Evolutionary conservation across 2,329 filamentous ascomycete species (phyloP).

Genomic region (Fusarium continuum): DNA sequence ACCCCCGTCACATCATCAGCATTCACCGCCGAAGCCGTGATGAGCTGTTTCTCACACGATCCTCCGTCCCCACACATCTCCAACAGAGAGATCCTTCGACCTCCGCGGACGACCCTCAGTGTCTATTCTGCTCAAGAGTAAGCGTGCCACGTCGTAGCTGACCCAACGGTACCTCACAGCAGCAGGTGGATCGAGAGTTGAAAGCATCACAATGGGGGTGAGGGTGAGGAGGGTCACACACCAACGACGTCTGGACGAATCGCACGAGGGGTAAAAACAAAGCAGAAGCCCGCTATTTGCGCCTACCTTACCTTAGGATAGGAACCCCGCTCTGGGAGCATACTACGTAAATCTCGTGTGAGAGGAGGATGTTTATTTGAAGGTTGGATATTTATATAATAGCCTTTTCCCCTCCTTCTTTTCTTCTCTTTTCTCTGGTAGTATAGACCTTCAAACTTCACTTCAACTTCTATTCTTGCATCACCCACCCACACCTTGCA

Average conservation of each 20-base stretch:
- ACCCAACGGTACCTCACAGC: neutral
- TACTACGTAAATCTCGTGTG: slow-evolving; percentile 27
- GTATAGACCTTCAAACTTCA: neutral
- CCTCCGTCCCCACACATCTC: slow-evolving; percentile 9
- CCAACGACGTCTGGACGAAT: slow-evolving; percentile 19
- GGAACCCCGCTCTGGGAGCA: slow-evolving; percentile 28
- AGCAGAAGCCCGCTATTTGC: slow-evolving; percentile 33
- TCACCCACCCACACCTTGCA: neutral
- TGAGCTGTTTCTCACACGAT: slow-evolving; percentile 38
- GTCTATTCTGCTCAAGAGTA: neutral
- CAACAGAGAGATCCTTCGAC: neutral
- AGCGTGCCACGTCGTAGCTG: slow-evolving; percentile 2
- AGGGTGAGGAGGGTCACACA: slow-evolving; percentile 22
- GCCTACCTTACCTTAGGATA: no score
- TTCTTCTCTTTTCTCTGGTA: no score
- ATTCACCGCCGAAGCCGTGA: slow-evolving; percentile 19
- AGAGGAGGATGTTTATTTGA: slow-evolving; percentile 13
- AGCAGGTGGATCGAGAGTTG: slow-evolving; percentile 9
- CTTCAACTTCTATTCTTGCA: neutral
- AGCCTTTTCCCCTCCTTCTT: neutral
- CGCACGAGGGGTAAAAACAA: slow-evolving; percentile 37
- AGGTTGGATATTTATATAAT: slow-evolving; percentile 10
- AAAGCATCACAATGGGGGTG: neutral
- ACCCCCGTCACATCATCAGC: neutral
- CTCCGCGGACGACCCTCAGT: neutral